Evolutionary conservation across 768 basidiomycete genomes (phyloP).

Genomic region (Suillus ampliporus): DNA sequence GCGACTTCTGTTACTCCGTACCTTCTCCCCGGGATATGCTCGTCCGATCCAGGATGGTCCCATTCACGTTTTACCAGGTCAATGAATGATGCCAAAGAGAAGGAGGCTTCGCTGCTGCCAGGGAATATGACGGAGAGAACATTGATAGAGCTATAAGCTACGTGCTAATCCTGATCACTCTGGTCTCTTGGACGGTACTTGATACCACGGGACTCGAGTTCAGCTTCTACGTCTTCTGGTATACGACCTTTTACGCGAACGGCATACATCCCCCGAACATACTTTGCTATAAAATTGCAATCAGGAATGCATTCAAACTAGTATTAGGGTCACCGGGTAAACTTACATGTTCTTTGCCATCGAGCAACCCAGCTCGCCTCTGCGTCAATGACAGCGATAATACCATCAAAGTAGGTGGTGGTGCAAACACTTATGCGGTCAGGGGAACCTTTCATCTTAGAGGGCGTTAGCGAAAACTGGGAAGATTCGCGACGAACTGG

Average conservation of each 20-base stretch:
- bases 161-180: slow-evolving; percentile 66
- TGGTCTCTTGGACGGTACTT: slow-evolving; percentile 88
- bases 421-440: slow-evolving; percentile 89
- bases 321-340: slow-evolving; percentile 6
- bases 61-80: slow-evolving; percentile 81
- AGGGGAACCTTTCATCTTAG: slow-evolving; percentile 83
- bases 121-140: slow-evolving; percentile 74
- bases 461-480: slow-evolving; percentile 1
- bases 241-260: slow-evolving; percentile 86
- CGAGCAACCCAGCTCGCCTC: slow-evolving; percentile 93
- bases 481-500: not conserved
- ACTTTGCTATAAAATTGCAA: slow-evolving; percentile 67
- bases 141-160: slow-evolving; percentile 77
- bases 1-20: slow-evolving; percentile 71
- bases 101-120: slow-evolving; percentile 78
- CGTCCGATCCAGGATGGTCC: slow-evolving; percentile 57
- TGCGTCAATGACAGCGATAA: slow-evolving; percentile 86
- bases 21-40: slow-evolving; percentile 59
- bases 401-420: slow-evolving; percentile 90
- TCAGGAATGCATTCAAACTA: not conserved
- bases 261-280: slow-evolving; percentile 91
- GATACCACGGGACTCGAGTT: slow-evolving; percentile 77
- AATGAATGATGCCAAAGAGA: slow-evolving; percentile 82
- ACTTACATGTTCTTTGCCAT: slow-evolving; percentile 93
- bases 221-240: slow-evolving; percentile 84